phyloP scores from a whole-genome alignment of 208 protist species.

The Wallacemonas sp. region DNA sequence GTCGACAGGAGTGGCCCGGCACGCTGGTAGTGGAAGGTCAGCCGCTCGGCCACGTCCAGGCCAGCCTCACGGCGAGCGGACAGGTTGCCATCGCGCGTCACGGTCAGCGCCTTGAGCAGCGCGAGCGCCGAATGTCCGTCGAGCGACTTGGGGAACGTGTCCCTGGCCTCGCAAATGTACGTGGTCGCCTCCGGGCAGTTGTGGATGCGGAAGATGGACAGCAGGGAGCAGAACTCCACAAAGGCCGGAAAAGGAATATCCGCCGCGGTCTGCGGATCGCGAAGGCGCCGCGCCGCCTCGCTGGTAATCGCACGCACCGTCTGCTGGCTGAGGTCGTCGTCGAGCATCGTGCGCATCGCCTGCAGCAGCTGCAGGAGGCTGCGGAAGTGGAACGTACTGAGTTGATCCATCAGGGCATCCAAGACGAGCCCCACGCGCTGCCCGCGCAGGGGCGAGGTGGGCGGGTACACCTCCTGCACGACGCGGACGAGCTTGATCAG shows the following conservation, averaged over 20 bases:
- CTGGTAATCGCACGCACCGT: constrained; percentile 29
- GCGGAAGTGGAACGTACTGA: constrained; percentile 18
- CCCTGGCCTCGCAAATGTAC: constrained; percentile 28
- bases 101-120: constrained; percentile 6
- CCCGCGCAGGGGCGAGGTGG: not conserved
- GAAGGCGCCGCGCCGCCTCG: constrained; percentile 30
- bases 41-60: not conserved
- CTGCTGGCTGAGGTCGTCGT: constrained; percentile 24
- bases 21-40: constrained; percentile 6
- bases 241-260: constrained; percentile 42
- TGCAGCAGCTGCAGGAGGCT: constrained; percentile 58
- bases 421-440: constrained; percentile 24
- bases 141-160: constrained; percentile 3
- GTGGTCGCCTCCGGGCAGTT: constrained; percentile 52
- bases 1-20: constrained; percentile 16
- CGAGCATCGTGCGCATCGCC: constrained; percentile 44
- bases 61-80: constrained; percentile 9
- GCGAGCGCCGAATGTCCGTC: constrained; percentile 1
- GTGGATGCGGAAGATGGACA: constrained; percentile 59
- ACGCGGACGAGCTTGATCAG: constrained; percentile 51
- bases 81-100: constrained; percentile 10
- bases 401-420: constrained; percentile 12
- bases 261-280: not conserved
- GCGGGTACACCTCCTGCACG: constrained; percentile 31
- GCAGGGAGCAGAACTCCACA: constrained; percentile 47